Percentiles rank a stretch among this genome's conserved stretches.
phyloP scores from a whole-genome alignment of 179 eudicot species.

The Heliamphora pulchella region DNA sequence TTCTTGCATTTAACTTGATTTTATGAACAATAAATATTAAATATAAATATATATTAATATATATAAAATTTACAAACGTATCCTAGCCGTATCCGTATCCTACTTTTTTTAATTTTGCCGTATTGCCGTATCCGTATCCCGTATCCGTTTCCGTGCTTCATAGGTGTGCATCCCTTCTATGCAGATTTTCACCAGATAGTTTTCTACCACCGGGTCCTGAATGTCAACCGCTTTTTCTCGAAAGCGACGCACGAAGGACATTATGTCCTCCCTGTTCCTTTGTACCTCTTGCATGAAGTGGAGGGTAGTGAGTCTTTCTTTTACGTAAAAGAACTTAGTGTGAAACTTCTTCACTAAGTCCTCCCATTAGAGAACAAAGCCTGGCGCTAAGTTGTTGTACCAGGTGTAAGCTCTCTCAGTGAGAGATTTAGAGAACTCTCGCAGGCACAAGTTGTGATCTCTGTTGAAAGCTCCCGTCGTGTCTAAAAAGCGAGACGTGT shows the following conservation, averaged over 20 bases:
- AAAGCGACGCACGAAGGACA: neutral
- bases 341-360: neutral
- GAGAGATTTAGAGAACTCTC: neutral
- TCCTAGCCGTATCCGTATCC: no score
- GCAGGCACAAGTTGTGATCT: neutral
- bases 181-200: neutral
- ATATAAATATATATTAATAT: no score
- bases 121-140: no score
- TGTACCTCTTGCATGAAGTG: neutral
- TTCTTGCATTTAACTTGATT: no score
- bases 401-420: neutral
- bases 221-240: neutral
- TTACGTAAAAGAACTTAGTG: neutral
- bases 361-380: neutral
- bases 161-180: neutral
- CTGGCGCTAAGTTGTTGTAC: neutral
- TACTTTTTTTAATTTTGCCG: no score
- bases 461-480: no score
- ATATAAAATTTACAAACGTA: no score
- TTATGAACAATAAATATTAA: no score
- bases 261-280: neutral
- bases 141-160: no score
- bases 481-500: neutral
- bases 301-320: neutral
- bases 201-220: neutral